phyloP scores from a whole-genome alignment of 306 rosid species.

The Glycine latifolia region DNA sequence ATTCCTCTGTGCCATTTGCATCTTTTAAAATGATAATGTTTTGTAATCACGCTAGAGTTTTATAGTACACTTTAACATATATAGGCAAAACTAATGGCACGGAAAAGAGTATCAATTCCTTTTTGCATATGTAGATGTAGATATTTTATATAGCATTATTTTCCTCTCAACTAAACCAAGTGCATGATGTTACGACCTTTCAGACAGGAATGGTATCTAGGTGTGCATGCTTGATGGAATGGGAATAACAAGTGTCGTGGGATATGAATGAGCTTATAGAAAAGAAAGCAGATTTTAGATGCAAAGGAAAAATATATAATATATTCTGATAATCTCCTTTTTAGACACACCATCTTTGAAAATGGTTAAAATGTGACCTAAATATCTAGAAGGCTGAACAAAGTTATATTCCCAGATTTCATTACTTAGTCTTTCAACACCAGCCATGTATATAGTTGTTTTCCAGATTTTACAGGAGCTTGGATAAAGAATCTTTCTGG shows the following conservation, averaged over 20 bases:
- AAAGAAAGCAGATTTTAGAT: slow-evolving; percentile 59
- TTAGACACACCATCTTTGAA: slow-evolving; percentile 52
- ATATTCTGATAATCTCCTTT: slow-evolving; percentile 64
- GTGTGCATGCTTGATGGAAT: slow-evolving; percentile 45
- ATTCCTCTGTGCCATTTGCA: slow-evolving; percentile 63
- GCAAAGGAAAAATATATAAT: slow-evolving; percentile 60
- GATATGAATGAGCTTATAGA: slow-evolving; percentile 56
- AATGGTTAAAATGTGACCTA: slow-evolving; percentile 52
- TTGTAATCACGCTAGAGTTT: slow-evolving; percentile 40
- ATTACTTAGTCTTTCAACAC: slow-evolving; percentile 39
- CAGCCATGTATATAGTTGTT: slow-evolving; percentile 15
- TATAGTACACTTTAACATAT: slow-evolving; percentile 17
- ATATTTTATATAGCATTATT: slow-evolving; percentile 39
- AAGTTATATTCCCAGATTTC: slow-evolving; percentile 57
- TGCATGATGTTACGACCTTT: slow-evolving; percentile 51
- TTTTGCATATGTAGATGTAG: slow-evolving; percentile 39
- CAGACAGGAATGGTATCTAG: slow-evolving; percentile 72
- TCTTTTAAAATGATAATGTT: slow-evolving; percentile 49
- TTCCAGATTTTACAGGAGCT: slow-evolving; percentile 36
- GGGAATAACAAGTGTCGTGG: slow-evolving; percentile 63
- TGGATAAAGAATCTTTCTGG: slow-evolving; percentile 43
- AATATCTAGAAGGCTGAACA: slow-evolving; percentile 48
- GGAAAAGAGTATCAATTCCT: slow-evolving; percentile 48
- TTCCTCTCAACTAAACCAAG: slow-evolving; percentile 52
- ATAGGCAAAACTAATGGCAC: slow-evolving; percentile 28